Percentiles rank a stretch among this genome's conserved stretches.
Evolutionary conservation across 495 filamentous ascomycete species (phyloP).

Genomic region (Parachaetomium inaequale): DNA sequence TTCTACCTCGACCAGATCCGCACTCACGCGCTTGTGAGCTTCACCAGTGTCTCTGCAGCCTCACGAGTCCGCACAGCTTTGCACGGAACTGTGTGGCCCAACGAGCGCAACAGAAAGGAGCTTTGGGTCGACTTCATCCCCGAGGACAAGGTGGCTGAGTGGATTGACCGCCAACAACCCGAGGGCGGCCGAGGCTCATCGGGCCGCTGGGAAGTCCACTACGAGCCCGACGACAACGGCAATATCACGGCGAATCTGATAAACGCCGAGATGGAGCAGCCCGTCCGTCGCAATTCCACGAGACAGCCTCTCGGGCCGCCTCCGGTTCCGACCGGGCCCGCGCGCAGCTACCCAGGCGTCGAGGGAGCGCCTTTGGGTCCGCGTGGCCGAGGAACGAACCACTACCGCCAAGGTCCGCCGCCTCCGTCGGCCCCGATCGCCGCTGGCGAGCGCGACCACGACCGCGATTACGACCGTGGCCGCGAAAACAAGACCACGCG

Average conservation of each 20-base stretch:
- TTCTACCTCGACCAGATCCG: conserved; percentile 83
- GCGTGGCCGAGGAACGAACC: conserved; percentile 24
- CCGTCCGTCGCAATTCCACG: conserved; percentile 9
- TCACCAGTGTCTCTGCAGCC: conserved; percentile 64
- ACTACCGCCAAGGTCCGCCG: conserved; percentile 15
- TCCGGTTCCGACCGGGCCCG: conserved; percentile 41
- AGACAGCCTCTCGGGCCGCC: conserved; percentile 25
- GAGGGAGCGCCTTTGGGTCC: conserved; percentile 45
- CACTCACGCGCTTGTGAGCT: conserved; percentile 79
- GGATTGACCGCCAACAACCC: conserved; percentile 67
- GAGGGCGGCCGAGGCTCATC: conserved; percentile 47
- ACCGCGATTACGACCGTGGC: conserved; percentile 3
- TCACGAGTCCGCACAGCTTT: conserved; percentile 72
- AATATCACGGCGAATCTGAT: conserved; percentile 51
- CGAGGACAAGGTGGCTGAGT: conserved; percentile 64
- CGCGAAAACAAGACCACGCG: conserved; percentile 24
- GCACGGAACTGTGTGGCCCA: conserved; percentile 78
- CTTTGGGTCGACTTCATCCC: conserved; percentile 93
- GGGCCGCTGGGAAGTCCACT: conserved; percentile 54
- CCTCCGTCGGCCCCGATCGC: background rate
- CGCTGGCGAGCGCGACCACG: background rate
- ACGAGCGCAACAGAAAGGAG: conserved; percentile 76
- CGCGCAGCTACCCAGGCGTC: conserved; percentile 35
- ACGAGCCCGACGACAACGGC: conserved; percentile 51
- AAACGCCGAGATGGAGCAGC: conserved; percentile 36